Evolutionary conservation across 176 grass and related monocot genomes (phyloP).

Genomic region (Zoysia japonica): DNA sequence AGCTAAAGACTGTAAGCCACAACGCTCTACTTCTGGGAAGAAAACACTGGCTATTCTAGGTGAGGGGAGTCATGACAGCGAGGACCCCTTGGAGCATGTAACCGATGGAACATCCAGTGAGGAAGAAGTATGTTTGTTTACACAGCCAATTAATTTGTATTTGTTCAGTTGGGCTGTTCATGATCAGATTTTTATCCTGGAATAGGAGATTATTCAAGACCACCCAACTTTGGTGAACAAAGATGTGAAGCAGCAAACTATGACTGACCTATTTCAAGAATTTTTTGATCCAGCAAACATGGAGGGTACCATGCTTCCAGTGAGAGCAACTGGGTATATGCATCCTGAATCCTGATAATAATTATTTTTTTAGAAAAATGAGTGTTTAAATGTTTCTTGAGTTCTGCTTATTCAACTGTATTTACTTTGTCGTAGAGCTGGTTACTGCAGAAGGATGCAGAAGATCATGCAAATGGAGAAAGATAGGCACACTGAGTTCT

Average conservation of each 20-base stretch:
- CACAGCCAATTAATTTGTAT: conserved; percentile 14
- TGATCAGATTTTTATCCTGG: conserved; percentile 36
- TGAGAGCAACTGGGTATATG: conserved; percentile 55
- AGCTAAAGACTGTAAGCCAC: conserved; percentile 45
- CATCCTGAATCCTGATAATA: conserved; percentile 30
- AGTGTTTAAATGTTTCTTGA: conserved; percentile 16
- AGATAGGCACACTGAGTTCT: conserved; percentile 62
- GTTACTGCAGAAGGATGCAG: conserved; percentile 72
- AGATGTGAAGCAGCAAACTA: conserved; percentile 64
- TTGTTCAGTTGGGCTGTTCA: conserved; percentile 21
- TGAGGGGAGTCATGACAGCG: conserved; percentile 59
- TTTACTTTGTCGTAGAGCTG: conserved; percentile 48
- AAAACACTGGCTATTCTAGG: conserved; percentile 54
- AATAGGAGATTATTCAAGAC: conserved; percentile 61
- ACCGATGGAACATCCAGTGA: conserved; percentile 69
- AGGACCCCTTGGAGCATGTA: conserved; percentile 63
- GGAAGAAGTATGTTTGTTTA: conserved; percentile 61
- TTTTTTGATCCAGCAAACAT: conserved; percentile 50
- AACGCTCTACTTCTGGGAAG: conserved; percentile 34
- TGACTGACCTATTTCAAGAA: conserved; percentile 90
- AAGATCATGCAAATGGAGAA: conserved; percentile 87
- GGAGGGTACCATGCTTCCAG: conserved; percentile 32
- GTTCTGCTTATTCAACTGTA: conserved; percentile 29
- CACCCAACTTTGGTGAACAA: conserved; percentile 49
- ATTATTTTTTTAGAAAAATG: background rate